These are phyloP conservation scores for Durio zibethinus DNA, from an alignment of 345 rosid species.

Conservation along the genomic window DNA sequence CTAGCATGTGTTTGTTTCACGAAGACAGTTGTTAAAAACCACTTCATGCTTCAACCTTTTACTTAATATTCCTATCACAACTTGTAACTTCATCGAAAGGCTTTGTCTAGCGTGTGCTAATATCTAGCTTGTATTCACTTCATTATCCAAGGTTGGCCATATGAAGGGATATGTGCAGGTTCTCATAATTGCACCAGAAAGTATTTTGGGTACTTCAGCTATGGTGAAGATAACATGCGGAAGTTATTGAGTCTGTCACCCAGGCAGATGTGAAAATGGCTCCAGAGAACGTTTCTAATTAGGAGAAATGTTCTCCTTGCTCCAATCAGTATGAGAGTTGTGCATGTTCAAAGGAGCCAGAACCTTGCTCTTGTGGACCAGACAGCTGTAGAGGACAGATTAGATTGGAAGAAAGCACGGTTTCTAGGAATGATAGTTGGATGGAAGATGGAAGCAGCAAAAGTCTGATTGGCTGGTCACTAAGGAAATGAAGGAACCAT, in stretches of 20 bases:
- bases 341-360: conserved; percentile 41
- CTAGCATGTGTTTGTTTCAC: neutral
- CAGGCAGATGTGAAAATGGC: conserved; percentile 20
- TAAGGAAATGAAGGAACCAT: conserved; percentile 38
- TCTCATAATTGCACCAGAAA: conserved; percentile 62
- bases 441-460: conserved; percentile 32
- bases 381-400: conserved; percentile 48
- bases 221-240: conserved; percentile 80
- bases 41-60: neutral
- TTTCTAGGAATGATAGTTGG: conserved; percentile 13
- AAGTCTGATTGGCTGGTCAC: conserved; percentile 48
- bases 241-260: conserved; percentile 57
- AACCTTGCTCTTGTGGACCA: conserved; percentile 44
- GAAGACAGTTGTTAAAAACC: neutral
- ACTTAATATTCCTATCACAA: neutral
- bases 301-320: conserved; percentile 29
- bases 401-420: conserved; percentile 1
- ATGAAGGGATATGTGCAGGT: conserved; percentile 86
- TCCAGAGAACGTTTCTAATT: conserved; percentile 22
- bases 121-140: conserved; percentile 7
- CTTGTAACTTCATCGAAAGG: conserved; percentile 6
- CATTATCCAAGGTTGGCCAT: conserved; percentile 75
- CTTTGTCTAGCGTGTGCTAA: neutral
- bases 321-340: conserved; percentile 32
- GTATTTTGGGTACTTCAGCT: conserved; percentile 70